Conservation (phyloP, 2,329 filamentous ascomycete genomes). For the Diaporthe ilicicola region DNA sequence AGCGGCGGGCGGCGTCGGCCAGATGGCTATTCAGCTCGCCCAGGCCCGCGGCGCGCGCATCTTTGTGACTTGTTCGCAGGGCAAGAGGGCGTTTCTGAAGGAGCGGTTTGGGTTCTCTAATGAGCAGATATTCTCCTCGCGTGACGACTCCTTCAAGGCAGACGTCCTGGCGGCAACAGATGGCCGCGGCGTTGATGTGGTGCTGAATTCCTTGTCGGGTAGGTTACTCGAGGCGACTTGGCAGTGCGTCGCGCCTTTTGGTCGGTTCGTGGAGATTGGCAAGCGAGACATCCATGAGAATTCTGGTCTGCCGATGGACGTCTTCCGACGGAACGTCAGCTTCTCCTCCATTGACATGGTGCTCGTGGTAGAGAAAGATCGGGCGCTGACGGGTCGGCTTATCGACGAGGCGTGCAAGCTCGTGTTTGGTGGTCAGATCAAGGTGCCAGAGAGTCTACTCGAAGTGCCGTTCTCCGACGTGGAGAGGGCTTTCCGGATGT, state of each 20-base stretch:
- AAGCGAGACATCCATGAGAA: conserved; percentile 26
- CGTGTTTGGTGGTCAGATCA: neutral
- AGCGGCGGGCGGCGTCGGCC: conserved; percentile 14
- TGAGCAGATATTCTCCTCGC: conserved; percentile 41
- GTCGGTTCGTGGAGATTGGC: conserved; percentile 29
- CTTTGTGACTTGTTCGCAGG: conserved; percentile 5
- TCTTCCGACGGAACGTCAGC: neutral
- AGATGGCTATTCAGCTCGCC: conserved; percentile 20
- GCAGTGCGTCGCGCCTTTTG: conserved; percentile 23
- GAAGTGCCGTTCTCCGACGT: conserved; percentile 2
- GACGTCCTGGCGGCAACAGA: conserved; percentile 40
- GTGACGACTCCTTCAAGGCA: conserved; percentile 40
- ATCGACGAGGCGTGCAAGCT: conserved; percentile 13
- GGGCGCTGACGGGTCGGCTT: neutral
- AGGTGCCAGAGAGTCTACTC: neutral
- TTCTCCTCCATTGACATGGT: conserved; percentile 19
- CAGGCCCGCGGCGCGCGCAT: conserved; percentile 31
- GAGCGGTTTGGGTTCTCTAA: neutral
- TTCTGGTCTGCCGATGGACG: neutral
- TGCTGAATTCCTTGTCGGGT: conserved; percentile 17
- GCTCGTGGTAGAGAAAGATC: neutral
- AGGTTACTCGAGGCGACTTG: conserved; percentile 20
- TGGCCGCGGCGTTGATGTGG: conserved; percentile 42
- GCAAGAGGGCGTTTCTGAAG: conserved; percentile 6
- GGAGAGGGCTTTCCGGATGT: conserved; percentile 41